Percentiles rank a stretch among this genome's conserved stretches.
phyloP scores from a whole-genome alignment of 1,284 basidiomycete species.

The Cryptococcus hybrid region DNA sequence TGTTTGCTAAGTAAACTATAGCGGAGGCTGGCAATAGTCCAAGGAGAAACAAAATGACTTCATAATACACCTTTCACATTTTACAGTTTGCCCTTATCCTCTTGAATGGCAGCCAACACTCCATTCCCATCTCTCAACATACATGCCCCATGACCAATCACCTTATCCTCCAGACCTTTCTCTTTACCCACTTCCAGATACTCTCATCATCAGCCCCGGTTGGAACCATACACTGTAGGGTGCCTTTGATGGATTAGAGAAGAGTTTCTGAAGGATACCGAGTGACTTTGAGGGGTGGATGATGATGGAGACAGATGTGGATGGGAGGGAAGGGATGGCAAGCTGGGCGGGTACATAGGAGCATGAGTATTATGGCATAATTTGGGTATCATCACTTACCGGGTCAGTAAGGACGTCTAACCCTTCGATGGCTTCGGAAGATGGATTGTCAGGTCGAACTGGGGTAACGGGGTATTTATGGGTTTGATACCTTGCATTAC shows the following conservation, averaged over 20 bases:
- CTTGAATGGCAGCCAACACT: slow-evolving; percentile 4
- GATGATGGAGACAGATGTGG: slow-evolving; percentile 76
- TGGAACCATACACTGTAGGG: slow-evolving; percentile 78
- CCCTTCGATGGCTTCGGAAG: slow-evolving; percentile 33
- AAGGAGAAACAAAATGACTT: too few species aligned
- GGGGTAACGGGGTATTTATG: slow-evolving; percentile 54
- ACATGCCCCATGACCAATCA: slow-evolving; percentile 72
- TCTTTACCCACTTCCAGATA: slow-evolving; percentile 57
- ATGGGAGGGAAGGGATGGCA: slow-evolving; percentile 61
- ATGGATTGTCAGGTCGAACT: slow-evolving; percentile 55
- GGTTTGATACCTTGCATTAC: slow-evolving; percentile 60
- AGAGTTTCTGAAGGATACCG: slow-evolving; percentile 33
- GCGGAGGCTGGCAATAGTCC: too few species aligned
- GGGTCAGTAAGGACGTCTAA: slow-evolving; percentile 27
- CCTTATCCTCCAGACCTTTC: slow-evolving; percentile 59
- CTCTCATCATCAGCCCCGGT: slow-evolving; percentile 68
- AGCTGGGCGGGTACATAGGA: slow-evolving; percentile 48
- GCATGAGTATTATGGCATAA: too few species aligned
- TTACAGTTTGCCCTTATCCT: slow-evolving; percentile 46
- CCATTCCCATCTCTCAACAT: slow-evolving; percentile 68
- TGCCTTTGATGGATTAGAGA: slow-evolving; percentile 52
- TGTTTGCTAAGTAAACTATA: too few species aligned
- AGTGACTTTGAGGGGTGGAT: slow-evolving; percentile 64
- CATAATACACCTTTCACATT: neutral
- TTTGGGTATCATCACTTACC: slow-evolving; percentile 44